Evolutionary conservation across 2,329 filamentous ascomycete genomes (phyloP).

Genomic region (Colletotrichum shisoi): DNA sequence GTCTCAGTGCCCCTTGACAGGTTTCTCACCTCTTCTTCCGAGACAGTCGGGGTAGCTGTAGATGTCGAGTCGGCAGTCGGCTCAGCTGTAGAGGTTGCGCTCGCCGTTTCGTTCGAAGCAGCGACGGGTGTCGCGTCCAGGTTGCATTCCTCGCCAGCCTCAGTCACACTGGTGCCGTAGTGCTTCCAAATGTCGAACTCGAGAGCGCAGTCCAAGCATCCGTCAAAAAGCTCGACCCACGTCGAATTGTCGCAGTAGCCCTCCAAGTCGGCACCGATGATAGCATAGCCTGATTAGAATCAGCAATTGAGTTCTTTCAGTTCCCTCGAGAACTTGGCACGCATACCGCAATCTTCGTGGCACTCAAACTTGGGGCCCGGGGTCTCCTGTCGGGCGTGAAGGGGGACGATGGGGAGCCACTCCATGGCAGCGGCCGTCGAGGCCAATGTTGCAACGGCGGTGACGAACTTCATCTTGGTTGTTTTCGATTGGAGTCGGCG

Average conservation of each 20-base stretch:
- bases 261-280: constrained; percentile 48
- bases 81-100: background rate
- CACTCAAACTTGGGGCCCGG: constrained; percentile 43
- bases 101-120: constrained; percentile 11
- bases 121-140: constrained; percentile 29
- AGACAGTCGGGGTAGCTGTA: constrained; percentile 1
- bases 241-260: constrained; percentile 51
- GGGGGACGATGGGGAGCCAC: constrained; percentile 26
- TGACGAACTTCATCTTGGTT: constrained; percentile 16
- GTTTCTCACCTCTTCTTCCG: background rate
- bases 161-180: constrained; percentile 51
- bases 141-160: constrained; percentile 46
- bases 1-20: too few species aligned
- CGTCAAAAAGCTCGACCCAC: constrained; percentile 52
- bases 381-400: constrained; percentile 32
- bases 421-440: constrained; percentile 11
- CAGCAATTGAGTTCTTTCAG: background rate
- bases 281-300: constrained; percentile 43
- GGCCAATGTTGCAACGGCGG: background rate
- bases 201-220: constrained; percentile 55
- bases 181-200: constrained; percentile 56
- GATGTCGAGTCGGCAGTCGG: background rate
- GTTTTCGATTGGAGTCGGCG: background rate
- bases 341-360: constrained; percentile 57
- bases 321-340: background rate